These are phyloP conservation scores for Beta corolliflora DNA, from an alignment of 179 eudicot genomes.

Conservation along the genomic window DNA sequence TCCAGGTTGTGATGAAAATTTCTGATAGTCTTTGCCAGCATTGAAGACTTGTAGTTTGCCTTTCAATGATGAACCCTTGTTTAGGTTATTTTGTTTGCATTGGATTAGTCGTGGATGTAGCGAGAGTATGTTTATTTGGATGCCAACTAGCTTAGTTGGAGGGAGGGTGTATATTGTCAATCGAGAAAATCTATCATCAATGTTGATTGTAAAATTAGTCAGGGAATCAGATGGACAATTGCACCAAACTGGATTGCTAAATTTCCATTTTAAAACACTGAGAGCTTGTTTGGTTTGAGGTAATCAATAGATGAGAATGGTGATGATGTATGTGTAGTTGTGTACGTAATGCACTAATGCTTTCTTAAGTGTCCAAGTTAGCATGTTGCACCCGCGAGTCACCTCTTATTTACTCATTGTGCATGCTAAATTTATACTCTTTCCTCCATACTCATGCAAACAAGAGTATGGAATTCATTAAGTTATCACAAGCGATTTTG, in stretches of 20 bases:
- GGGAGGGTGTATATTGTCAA: background rate
- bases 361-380: background rate
- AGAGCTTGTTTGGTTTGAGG: background rate
- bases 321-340: background rate
- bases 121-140: background rate
- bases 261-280: background rate
- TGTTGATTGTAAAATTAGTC: background rate
- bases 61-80: background rate
- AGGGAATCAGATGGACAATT: background rate
- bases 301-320: background rate
- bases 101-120: background rate
- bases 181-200: background rate
- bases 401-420: background rate
- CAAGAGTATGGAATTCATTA: background rate
- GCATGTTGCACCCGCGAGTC: background rate
- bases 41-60: background rate
- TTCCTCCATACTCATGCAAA: background rate
- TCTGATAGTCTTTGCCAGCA: background rate
- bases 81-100: background rate
- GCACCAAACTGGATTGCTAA: conserved; percentile 4
- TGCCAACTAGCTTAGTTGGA: background rate
- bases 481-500: background rate
- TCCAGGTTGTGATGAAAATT: background rate
- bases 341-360: background rate
- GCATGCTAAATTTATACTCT: background rate